phyloP scores from a whole-genome alignment of 805 yeast genomes.

The Barnettozyma californica region DNA sequence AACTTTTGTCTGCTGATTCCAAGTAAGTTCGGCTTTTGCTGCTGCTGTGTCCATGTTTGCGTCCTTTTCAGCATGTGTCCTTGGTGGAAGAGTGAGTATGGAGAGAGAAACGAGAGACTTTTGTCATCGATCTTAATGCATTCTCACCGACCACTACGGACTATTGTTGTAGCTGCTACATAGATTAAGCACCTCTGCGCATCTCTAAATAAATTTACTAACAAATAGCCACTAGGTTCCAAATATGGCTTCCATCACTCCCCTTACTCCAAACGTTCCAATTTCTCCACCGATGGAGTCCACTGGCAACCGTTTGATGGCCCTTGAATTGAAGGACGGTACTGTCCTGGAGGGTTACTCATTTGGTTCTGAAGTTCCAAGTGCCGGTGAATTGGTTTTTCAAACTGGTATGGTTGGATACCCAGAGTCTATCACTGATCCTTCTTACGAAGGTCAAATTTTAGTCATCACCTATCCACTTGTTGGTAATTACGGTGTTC shows the following conservation, averaged over 20 bases:
- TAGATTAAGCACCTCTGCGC: no score
- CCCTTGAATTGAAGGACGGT: conserved; percentile 87
- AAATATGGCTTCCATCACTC: conserved; percentile 11
- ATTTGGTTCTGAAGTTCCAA: conserved; percentile 85
- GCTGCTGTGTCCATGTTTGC: background rate
- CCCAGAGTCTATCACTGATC: conserved; percentile 97
- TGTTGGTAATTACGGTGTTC: conserved; percentile 99
- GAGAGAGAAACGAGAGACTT: background rate
- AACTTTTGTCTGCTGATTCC: background rate
- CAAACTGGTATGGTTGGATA: conserved; percentile 99
- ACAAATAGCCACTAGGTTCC: background rate
- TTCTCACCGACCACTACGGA: background rate
- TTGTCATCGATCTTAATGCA: background rate
- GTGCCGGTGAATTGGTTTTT: conserved; percentile 97
- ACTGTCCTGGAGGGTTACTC: conserved; percentile 88
- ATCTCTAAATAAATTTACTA: background rate
- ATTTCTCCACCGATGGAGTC: conserved; percentile 87
- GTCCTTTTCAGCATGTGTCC: background rate
- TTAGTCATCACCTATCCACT: conserved; percentile 93
- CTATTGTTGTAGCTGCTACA: background rate
- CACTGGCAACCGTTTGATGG: conserved; percentile 75
- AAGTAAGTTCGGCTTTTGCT: background rate
- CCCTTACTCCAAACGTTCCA: conserved; percentile 56
- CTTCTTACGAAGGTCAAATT: conserved; percentile 97
- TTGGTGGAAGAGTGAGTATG: conserved; percentile 10